These are phyloP conservation scores for Geotrichum phurueaensis DNA, from an alignment of 1,139 yeast species.

Conservation along the genomic window DNA sequence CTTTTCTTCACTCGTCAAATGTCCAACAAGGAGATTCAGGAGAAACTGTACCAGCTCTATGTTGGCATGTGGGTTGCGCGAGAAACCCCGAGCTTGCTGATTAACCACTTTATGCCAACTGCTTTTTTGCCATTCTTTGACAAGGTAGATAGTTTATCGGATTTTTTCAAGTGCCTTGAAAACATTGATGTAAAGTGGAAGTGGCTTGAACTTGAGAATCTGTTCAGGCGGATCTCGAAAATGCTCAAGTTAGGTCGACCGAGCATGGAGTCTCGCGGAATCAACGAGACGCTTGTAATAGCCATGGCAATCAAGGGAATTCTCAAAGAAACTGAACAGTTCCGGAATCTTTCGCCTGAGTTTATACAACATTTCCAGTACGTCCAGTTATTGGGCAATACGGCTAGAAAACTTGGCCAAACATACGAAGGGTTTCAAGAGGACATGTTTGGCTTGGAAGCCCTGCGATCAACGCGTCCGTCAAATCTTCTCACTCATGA, in stretches of 20 bases:
- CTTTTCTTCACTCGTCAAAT: background rate
- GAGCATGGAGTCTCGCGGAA: background rate
- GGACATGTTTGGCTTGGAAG: background rate
- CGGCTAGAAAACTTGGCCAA: background rate
- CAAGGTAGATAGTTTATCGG: background rate
- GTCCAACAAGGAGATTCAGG: background rate
- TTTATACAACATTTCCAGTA: background rate
- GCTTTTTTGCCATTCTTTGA: background rate
- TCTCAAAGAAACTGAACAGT: background rate
- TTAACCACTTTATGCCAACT: background rate
- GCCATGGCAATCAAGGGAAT: background rate
- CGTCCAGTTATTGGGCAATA: background rate
- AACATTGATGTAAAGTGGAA: background rate
- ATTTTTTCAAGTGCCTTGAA: background rate
- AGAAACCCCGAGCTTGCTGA: background rate
- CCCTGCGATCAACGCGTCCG: background rate
- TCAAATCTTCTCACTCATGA: background rate
- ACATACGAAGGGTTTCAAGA: background rate
- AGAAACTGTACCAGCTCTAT: background rate
- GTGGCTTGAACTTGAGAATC: background rate
- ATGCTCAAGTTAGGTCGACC: background rate
- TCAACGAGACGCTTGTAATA: background rate
- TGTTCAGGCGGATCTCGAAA: background rate
- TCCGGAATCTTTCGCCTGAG: background rate
- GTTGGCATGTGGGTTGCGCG: conserved; percentile 1